Evolutionary conservation across 108 stramenopile species (phyloP), one percentile per base, ranked within the genome.

Genomic region (Nitzschia palea): DNA sequence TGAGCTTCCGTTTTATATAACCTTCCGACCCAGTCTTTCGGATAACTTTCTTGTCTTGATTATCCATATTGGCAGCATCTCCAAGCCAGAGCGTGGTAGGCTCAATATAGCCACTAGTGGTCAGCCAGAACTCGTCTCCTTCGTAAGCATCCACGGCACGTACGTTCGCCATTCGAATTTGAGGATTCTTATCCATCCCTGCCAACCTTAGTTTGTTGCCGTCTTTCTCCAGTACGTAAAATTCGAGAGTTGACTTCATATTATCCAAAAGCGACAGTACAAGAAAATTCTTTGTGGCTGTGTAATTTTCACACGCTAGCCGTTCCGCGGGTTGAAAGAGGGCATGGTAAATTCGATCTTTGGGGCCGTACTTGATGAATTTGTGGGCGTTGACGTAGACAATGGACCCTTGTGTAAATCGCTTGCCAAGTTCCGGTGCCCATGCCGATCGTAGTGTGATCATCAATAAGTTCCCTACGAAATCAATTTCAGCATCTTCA

Each of bases 51-150:
- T 73, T 62, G 56, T 86, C 86, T 50, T 61, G 57, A 44, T 55
- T 57, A 23, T 80, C 80, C 51, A 86, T 72, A 53, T 79, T 81
- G 30, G 61, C 52, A 6, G 89, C 87, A 68, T 90, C 89, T n/a
- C 87, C 93, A 12, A 91, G 64, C 29, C 79, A 81, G 33, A 91
- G 55, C 0, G 87, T 87, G 51, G 77, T 87, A 0, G 80, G 80
- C 25, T 86, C 82, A 31, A 78, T 89, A 74, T 86, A 95, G 23
- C 83, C 83, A 62, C 74, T 81, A 1, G 83, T 86, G n/a, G 85
- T 87, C 30, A 83, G 66, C 85, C 86, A 90, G 55, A 90, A 76
- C 67, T 86, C 67, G 61, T 90, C 85, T 42, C 77, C 80, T 18
- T 80, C 81, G 44, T 76, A 73, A 3, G 85, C 55, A 67, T 90